A percentile compares a stretch with the other conserved stretches of the same genome.
These are phyloP conservation scores for Dendrobium nobile DNA, from an alignment of 106 monocot species.

Conservation along the genomic window DNA sequence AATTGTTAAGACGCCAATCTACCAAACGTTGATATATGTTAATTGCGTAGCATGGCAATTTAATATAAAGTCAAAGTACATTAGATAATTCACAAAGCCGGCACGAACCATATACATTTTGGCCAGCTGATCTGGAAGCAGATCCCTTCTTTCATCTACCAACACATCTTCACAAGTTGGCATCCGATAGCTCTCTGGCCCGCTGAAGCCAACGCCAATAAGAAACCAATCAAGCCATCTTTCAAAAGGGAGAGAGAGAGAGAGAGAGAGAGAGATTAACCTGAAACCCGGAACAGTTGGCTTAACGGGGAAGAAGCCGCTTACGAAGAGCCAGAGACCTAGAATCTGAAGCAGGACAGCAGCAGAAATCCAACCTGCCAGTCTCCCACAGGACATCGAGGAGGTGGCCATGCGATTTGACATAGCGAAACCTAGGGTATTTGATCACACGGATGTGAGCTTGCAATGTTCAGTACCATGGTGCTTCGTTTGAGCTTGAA, in stretches of 20 bases:
- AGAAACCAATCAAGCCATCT: neutral
- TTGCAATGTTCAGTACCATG: neutral
- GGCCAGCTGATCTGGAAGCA: constrained; percentile 46
- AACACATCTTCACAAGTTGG: constrained; percentile 38
- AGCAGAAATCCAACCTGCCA: constrained; percentile 30
- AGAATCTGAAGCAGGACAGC: constrained; percentile 72
- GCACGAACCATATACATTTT: constrained; percentile 53
- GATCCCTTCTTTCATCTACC: constrained; percentile 16
- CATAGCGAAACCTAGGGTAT: neutral
- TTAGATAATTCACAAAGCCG: neutral
- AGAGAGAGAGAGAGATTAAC: constrained; percentile 16
- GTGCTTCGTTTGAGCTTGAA: neutral
- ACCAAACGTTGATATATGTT: too few relatives aligned
- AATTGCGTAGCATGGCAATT: too few relatives aligned
- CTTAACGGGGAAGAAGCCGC: constrained; percentile 90
- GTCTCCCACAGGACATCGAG: constrained; percentile 28
- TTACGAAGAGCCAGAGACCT: constrained; percentile 66
- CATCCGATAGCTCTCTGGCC: constrained; percentile 67
- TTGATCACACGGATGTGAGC: neutral
- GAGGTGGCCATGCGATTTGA: neutral
- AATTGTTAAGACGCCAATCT: too few relatives aligned
- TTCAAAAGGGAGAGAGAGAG: neutral
- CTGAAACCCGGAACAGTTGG: constrained; percentile 77
- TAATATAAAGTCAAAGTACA: too few relatives aligned
- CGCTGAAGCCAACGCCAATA: constrained; percentile 29